phyloP scores from a whole-genome alignment of 2,329 filamentous ascomycete species.

The Colletotrichum somersetense region DNA sequence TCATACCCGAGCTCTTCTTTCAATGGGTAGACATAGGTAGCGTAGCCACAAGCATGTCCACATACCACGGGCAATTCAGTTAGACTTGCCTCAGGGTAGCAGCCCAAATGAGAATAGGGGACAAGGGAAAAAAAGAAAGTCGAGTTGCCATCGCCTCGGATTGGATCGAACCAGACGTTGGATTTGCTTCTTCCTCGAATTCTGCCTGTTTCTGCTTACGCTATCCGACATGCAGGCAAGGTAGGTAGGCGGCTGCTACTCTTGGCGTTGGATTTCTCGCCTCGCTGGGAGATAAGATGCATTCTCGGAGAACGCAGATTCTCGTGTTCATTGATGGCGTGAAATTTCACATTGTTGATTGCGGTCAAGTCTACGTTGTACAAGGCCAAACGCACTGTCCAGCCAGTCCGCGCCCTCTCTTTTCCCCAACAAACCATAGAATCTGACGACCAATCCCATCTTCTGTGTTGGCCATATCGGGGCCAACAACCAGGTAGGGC shows the following conservation, averaged over 20 bases:
- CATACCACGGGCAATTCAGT: neutral
- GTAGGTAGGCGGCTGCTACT: neutral
- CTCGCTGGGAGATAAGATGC: neutral
- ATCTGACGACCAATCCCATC: neutral
- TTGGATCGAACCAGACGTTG: conserved; percentile 18
- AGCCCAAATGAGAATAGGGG: neutral
- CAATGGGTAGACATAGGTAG: too few species aligned
- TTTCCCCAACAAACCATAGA: neutral
- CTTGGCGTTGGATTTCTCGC: neutral
- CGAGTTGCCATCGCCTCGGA: conserved; percentile 25
- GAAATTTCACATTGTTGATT: neutral
- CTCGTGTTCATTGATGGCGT: neutral
- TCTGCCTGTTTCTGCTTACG: conserved; percentile 2
- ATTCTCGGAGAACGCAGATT: neutral
- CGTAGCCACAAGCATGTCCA: neutral
- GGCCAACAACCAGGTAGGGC: neutral
- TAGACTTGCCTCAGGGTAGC: neutral
- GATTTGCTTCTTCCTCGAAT: neutral
- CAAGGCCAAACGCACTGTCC: conserved; percentile 13
- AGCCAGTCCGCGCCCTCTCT: neutral
- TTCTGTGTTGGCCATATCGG: neutral
- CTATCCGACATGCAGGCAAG: neutral
- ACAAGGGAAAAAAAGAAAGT: neutral
- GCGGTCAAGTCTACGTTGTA: neutral
- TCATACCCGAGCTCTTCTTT: neutral